Conservation (phyloP, 106 monocot genomes). For the Vanilla planifolia region DNA sequence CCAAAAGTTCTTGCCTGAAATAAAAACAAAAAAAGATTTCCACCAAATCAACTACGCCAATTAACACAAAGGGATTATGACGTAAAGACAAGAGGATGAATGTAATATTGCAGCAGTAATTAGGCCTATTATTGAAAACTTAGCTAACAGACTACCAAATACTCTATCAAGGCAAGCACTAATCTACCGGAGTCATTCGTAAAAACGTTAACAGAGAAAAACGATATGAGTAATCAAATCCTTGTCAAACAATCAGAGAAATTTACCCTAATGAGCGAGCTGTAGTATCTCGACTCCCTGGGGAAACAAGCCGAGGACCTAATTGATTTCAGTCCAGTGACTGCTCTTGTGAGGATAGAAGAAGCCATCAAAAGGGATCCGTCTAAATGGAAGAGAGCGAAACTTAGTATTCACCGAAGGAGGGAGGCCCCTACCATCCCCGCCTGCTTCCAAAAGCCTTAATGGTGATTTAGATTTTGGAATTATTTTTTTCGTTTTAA, state of each 20-base stretch:
- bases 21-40: too few relatives aligned
- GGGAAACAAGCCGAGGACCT: constrained; percentile 4
- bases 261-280: constrained; percentile 19
- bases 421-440: too few relatives aligned
- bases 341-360: constrained; percentile 18
- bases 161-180: neutral
- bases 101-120: too few relatives aligned
- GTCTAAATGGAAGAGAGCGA: neutral
- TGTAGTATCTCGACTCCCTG: constrained; percentile 10
- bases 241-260: neutral
- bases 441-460: too few relatives aligned
- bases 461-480: too few relatives aligned
- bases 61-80: too few relatives aligned
- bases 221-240: neutral
- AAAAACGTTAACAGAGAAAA: neutral
- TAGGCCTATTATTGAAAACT: neutral
- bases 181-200: neutral
- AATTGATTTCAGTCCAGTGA: constrained; percentile 25
- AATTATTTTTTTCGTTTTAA: too few relatives aligned
- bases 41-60: too few relatives aligned
- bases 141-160: neutral
- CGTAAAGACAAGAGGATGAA: too few relatives aligned
- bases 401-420: neutral
- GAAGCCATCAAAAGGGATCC: constrained; percentile 18
- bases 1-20: constrained; percentile 17